phyloP scores from a whole-genome alignment of 129 eudicot genomes.

The Centella asiatica region DNA sequence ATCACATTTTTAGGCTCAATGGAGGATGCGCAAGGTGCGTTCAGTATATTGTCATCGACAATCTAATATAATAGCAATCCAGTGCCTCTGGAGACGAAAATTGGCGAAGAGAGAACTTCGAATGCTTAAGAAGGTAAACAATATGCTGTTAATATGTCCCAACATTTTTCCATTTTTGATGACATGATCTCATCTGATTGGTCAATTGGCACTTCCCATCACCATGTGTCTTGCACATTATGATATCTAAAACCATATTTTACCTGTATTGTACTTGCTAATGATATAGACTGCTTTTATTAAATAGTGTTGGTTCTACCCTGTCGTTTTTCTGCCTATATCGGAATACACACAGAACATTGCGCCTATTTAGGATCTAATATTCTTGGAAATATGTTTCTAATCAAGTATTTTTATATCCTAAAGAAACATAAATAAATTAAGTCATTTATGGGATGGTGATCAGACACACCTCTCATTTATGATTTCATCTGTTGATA shows the following conservation, averaged over 20 bases:
- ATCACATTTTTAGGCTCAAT: constrained; percentile 46
- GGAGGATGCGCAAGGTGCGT: constrained; percentile 79
- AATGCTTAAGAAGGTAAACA: constrained; percentile 72
- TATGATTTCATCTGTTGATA: too few relatives aligned
- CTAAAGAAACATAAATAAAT: too few relatives aligned
- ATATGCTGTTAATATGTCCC: neutral
- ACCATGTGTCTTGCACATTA: neutral
- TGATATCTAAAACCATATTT: neutral
- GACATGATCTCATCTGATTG: neutral
- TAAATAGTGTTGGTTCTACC: too few relatives aligned
- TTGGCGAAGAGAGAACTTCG: constrained; percentile 81
- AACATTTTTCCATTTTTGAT: neutral
- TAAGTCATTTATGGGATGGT: too few relatives aligned
- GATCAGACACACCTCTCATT: too few relatives aligned
- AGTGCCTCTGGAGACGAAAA: constrained; percentile 86
- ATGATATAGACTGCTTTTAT: too few relatives aligned
- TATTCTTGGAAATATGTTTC: too few relatives aligned
- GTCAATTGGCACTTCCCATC: neutral
- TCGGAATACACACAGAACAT: neutral
- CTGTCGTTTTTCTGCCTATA: neutral
- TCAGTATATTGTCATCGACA: constrained; percentile 66
- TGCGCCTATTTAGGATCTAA: too few relatives aligned
- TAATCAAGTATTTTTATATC: too few relatives aligned
- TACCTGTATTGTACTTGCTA: neutral
- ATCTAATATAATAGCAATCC: constrained; percentile 64